phyloP scores from a whole-genome alignment of 78 protist genomes.

The Cavenderia fasciculata region DNA sequence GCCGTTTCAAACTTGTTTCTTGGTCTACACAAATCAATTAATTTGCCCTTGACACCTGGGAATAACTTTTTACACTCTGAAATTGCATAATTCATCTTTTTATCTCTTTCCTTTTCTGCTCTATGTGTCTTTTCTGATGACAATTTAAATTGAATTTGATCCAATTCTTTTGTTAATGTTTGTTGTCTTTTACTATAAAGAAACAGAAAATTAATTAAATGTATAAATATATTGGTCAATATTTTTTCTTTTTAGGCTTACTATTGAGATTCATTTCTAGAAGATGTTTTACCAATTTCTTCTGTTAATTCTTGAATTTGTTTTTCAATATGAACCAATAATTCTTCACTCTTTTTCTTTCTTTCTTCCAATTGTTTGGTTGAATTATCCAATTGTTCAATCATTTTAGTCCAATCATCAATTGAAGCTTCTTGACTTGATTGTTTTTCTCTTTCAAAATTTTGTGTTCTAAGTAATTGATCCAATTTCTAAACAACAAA shows the following conservation, averaged over 20 bases:
- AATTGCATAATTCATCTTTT: constrained; percentile 33
- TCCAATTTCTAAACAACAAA: no score
- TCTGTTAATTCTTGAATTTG: not conserved
- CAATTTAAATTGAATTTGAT: constrained; percentile 32
- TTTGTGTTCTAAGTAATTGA: no score
- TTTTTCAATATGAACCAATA: not conserved
- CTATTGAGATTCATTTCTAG: no score
- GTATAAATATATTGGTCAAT: no score
- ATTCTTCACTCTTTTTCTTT: not conserved
- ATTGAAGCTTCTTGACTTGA: no score
- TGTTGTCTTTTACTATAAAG: no score
- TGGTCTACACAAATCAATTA: constrained; percentile 90
- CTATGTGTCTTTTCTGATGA: constrained; percentile 52
- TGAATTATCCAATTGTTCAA: no score
- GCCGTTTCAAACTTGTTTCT: constrained; percentile 89
- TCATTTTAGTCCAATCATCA: no score
- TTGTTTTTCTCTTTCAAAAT: no score
- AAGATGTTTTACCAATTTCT: not conserved
- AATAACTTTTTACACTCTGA: constrained; percentile 73
- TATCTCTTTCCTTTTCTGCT: constrained; percentile 59
- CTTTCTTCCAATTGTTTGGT: not conserved
- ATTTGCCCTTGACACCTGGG: constrained; percentile 93
- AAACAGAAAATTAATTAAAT: no score
- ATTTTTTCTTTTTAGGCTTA: no score
- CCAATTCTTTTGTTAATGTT: constrained; percentile 25